These are phyloP conservation scores for Jatropha podagrica DNA, from an alignment of 441 rosid species.

Conservation along the genomic window DNA sequence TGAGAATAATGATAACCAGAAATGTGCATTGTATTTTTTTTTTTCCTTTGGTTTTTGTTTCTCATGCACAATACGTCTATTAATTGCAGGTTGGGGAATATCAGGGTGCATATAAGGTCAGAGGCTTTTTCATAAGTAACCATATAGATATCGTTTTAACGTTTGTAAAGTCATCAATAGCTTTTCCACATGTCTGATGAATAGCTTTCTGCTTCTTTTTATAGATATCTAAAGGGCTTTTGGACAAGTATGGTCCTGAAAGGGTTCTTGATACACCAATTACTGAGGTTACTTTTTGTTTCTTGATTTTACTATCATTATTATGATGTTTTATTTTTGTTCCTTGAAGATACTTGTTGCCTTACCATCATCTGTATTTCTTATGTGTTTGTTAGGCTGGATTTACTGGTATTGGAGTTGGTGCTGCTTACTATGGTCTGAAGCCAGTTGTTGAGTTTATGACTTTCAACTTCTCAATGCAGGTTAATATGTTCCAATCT, in stretches of 20 bases:
- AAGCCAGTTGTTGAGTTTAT: slow-evolving; percentile 92
- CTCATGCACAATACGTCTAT: slow-evolving; percentile 12
- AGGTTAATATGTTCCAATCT: slow-evolving; percentile 43
- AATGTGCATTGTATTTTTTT: not conserved
- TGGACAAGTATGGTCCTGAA: slow-evolving; percentile 95
- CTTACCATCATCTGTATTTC: slow-evolving; percentile 14
- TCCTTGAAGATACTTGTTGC: slow-evolving; percentile 13
- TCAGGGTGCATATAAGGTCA: slow-evolving; percentile 98
- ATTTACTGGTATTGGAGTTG: slow-evolving; percentile 96
- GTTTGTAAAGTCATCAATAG: not conserved
- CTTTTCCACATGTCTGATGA: not conserved
- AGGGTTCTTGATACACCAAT: slow-evolving; percentile 97
- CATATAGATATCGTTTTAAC: not conserved
- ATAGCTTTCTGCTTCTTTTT: slow-evolving; percentile 16
- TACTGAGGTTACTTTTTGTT: slow-evolving; percentile 60
- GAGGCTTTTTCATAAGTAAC: slow-evolving; percentile 19
- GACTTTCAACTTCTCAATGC: slow-evolving; percentile 97
- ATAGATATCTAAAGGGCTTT: slow-evolving; percentile 85
- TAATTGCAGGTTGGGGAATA: slow-evolving; percentile 87
- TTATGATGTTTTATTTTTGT: not conserved
- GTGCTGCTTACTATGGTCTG: slow-evolving; percentile 93
- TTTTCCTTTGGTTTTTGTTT: not conserved
- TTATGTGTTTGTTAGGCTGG: slow-evolving; percentile 66
- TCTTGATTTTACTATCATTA: not conserved
- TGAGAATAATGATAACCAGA: slow-evolving; percentile 22